Percentiles rank a stretch among this genome's conserved stretches.
Conservation (phyloP, 345 rosid species). For the Abelmoschus esculentus region DNA sequence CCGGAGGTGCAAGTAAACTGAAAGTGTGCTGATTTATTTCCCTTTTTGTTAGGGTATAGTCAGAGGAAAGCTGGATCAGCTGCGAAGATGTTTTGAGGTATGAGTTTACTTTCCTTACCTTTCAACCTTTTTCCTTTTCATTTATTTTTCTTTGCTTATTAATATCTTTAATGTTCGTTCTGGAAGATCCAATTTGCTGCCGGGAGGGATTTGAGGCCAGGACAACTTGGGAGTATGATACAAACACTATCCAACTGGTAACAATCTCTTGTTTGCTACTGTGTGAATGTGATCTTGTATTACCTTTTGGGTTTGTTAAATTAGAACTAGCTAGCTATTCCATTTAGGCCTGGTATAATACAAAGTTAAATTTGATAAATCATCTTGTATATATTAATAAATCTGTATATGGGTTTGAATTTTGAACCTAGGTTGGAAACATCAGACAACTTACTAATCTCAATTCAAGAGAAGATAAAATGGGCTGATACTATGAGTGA, state of each 20-base stretch:
- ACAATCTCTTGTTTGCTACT: not conserved
- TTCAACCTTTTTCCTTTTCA: not conserved
- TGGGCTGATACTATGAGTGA: slow-evolving; percentile 98
- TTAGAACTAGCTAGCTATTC: not conserved
- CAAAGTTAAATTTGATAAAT: not conserved
- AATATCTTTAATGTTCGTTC: not conserved
- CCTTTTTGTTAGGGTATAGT: slow-evolving; percentile 64
- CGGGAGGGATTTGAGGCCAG: slow-evolving; percentile 91
- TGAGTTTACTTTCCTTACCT: slow-evolving; percentile 2
- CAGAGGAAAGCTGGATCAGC: slow-evolving; percentile 88
- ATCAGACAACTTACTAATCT: slow-evolving; percentile 70
- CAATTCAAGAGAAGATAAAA: slow-evolving; percentile 94
- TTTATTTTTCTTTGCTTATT: not conserved
- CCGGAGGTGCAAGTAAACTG: not conserved
- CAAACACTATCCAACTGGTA: slow-evolving; percentile 89
- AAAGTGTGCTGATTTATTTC: not conserved
- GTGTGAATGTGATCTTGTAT: not conserved
- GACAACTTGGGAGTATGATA: slow-evolving; percentile 76
- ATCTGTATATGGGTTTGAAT: slow-evolving; percentile 6
- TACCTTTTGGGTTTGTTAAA: not conserved
- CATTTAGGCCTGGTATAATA: not conserved
- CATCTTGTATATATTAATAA: not conserved
- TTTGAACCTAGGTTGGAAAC: slow-evolving; percentile 59
- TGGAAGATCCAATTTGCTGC: slow-evolving; percentile 84
- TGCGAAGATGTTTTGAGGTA: slow-evolving; percentile 92